Evolutionary conservation across 805 yeast genomes (phyloP).

Genomic region (Starmerella bombi): DNA sequence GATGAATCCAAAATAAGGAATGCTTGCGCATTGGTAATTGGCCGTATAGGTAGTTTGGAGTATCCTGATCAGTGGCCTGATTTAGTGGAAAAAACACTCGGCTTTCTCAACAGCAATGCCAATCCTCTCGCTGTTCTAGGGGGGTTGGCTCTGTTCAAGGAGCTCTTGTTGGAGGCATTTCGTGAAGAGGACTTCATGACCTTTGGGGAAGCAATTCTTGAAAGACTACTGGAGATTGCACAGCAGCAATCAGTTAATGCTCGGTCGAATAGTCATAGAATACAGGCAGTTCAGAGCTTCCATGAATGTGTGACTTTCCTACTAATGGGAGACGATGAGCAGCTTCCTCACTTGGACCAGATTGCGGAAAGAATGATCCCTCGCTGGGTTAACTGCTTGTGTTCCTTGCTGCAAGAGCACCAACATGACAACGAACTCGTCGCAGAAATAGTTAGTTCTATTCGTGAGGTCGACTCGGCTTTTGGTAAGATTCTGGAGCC

Average conservation of each 20-base stretch:
- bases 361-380: slow-evolving; percentile 14
- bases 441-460: slow-evolving; percentile 18
- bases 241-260: slow-evolving; percentile 3
- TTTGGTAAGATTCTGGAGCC: slow-evolving; percentile 18
- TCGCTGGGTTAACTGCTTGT: slow-evolving; percentile 14
- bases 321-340: slow-evolving; percentile 24
- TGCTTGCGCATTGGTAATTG: slow-evolving; percentile 59
- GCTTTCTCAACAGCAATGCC: slow-evolving; percentile 31
- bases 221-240: slow-evolving; percentile 18
- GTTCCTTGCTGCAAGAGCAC: slow-evolving; percentile 2
- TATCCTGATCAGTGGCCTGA: slow-evolving; percentile 95
- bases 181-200: slow-evolving; percentile 79
- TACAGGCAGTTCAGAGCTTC: slow-evolving; percentile 26
- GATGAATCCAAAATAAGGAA: slow-evolving; percentile 39
- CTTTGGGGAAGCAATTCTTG: slow-evolving; percentile 33
- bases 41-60: slow-evolving; percentile 76
- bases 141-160: slow-evolving; percentile 33
- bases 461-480: slow-evolving; percentile 19
- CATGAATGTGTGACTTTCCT: slow-evolving; percentile 25
- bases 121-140: slow-evolving; percentile 32
- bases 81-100: slow-evolving; percentile 26
- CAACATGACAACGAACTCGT: slow-evolving; percentile 7
- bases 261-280: slow-evolving; percentile 3
- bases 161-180: slow-evolving; percentile 72
- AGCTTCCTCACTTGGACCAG: slow-evolving; percentile 15